Evolutionary conservation across 768 basidiomycete genomes (phyloP).

Genomic region (Trametes maxima): DNA sequence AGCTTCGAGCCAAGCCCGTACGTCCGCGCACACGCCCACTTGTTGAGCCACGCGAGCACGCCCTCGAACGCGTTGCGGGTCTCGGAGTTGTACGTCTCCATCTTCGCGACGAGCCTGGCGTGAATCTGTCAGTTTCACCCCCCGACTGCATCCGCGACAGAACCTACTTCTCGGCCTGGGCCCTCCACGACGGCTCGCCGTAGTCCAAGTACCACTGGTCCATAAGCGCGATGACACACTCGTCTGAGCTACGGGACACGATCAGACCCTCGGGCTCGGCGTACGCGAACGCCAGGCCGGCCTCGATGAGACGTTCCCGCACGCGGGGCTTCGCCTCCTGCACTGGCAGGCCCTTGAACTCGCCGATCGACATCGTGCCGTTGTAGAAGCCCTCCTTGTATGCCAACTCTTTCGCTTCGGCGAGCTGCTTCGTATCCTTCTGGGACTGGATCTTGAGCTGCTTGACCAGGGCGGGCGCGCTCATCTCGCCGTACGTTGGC

Average conservation of each 20-base stretch:
- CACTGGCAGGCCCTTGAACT: slow-evolving; percentile 86
- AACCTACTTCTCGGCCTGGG: slow-evolving; percentile 77
- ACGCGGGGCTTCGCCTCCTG: slow-evolving; percentile 93
- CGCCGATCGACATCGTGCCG: slow-evolving; percentile 89
- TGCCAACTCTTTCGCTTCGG: slow-evolving; percentile 95
- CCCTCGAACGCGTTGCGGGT: slow-evolving; percentile 92
- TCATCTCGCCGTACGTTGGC: slow-evolving; percentile 90
- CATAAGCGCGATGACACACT: slow-evolving; percentile 97
- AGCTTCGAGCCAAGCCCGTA: slow-evolving; percentile 95
- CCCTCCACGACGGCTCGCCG: slow-evolving; percentile 89
- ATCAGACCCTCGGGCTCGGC: slow-evolving; percentile 94
- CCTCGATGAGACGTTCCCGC: slow-evolving; percentile 77
- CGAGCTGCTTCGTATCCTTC: slow-evolving; percentile 90
- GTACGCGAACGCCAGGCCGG: slow-evolving; percentile 82
- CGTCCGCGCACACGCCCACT: slow-evolving; percentile 99
- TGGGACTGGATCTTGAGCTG: slow-evolving; percentile 94
- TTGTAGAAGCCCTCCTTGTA: slow-evolving; percentile 99
- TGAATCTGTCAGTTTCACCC: slow-evolving; percentile 13
- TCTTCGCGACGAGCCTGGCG: slow-evolving; percentile 70
- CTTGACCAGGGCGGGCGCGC: slow-evolving; percentile 80
- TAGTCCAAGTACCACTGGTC: slow-evolving; percentile 99
- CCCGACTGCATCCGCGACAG: too few species aligned
- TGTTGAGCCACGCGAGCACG: slow-evolving; percentile 91
- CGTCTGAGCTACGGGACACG: slow-evolving; percentile 89
- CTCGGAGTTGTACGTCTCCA: slow-evolving; percentile 92